Base-by-base conservation (phyloP, 768 basidiomycete species). In the Mycena pura region DNA sequence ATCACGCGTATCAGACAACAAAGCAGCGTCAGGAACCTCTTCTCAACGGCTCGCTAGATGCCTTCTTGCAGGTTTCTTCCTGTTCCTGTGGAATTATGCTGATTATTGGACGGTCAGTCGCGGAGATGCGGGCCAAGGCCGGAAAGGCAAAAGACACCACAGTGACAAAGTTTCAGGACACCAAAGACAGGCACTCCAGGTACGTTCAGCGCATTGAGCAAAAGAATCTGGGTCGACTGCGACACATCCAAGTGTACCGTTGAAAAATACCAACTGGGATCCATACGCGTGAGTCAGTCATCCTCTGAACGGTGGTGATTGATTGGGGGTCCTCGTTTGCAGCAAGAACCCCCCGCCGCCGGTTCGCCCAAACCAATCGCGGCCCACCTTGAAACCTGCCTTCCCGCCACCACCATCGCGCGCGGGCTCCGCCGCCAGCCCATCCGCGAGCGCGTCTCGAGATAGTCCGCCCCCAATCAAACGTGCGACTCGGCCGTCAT, bases 81-180 rank as follows among this genome's bases (percentile, higher is more conserved):
- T 4, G 0, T 31, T 25, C 0, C n/a, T 9, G 6, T 15, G 28
- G n/a, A 17, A 2, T n/a, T n/a, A 15, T 31, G 4, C 46, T 57
- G 31, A 45, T 38, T 32, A n/a, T 15, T 38, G 60, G 4, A 22
- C 21, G 22, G 4, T 24, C 38, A 87, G 86, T 89, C 57, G 84
- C 87, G 54, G 89, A 90, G 43, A 72, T 91, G 49, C 89, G 88
- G 70, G 83, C 83, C 38, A 86, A 84, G 65, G 90, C 90, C 10
- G 71, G 73, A 21, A 86, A 84, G 57, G 86, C 80, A n/a, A 87
- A 87, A 57, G 84, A 85, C 69, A 78, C 80, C 2, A 74, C 83
- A 17, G 79, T 85, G 15, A 76, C 78, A 58, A 86, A 81, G 68
- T 51, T 86, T 51, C 77, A 82, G 61, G 79, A 79, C 72, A 84